Base-by-base conservation (phyloP, 345 rosid species). In the Gossypium raimondii region DNA sequence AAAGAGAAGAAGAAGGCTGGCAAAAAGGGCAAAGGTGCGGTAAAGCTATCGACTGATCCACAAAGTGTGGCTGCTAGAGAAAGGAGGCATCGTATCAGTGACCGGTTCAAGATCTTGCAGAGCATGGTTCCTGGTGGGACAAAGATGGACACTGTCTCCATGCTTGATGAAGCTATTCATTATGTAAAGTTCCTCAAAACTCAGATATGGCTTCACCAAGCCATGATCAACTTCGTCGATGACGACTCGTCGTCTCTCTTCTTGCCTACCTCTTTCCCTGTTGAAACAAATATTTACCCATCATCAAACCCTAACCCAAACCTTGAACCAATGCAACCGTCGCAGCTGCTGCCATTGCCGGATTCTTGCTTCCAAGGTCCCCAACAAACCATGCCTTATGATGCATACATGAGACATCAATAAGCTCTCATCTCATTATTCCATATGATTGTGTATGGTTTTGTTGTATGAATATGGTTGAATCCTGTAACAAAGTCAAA, bases 31-130 rank as follows among this genome's bases (percentile, higher is more conserved):
- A 77, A 77, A 57, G 81, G 82, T 2, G 48, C 59, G 16, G 72
- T 84, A 43, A 87, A 73, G 84, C 84, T 93, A 27, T 93, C 98
- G 13, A 93, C 90, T 0, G 97, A 93, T 68, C 98, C 97, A 9
- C 98, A 93, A 63, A 91, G 97, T 57, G 90, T 93, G 75, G 98
- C 97, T 0, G 98, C 98, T 0, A 88, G 98, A 66, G 91, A 92
- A 63, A 82, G 97, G 82, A 79, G 98, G 56, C 98, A 92, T 71
- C 81, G 97, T 17, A 93, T 93, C 76, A 92, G 97, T 58, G 88
- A 90, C 78, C 82, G 97, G 47, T 90, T 93, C 85, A 93, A 92
- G 92, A 87, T 86, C 79, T 75, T 93, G 63, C 96, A 88, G 75
- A 92, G 94, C 82, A 75, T 93, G 81, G 90, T 93, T 76, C 98